Base-by-base conservation (phyloP, 805 yeast genomes). In the Isabelozyma heimii region DNA sequence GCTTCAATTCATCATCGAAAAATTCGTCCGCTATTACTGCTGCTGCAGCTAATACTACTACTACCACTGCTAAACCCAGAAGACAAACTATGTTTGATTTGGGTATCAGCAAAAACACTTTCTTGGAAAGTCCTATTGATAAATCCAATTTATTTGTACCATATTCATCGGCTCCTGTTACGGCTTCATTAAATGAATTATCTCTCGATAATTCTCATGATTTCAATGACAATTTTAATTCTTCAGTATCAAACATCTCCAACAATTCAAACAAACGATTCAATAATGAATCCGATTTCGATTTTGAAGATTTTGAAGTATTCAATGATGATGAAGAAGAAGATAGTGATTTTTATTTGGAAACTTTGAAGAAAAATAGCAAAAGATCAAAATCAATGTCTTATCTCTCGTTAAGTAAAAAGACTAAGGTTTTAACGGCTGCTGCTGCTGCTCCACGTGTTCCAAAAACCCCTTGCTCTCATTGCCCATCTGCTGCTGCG, bases 391-490 rank as follows among this genome's bases (percentile, higher is more conserved):
- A 84, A 61, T 83, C 88, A 13, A 75, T 81, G 82, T 80, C 85
- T 37, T 82, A 79, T 56, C 66, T 83, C 47, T 72, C 78, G 43
- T 43, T 56, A 37, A 68, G 73, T 52, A 83, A 83, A 63, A 80
- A 78, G 62, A 67, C 76, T 42, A 73, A 73, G 56, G 59, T 66
- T 49, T 62, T 85, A 42, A 86, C 92, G 12, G 89, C 89, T 15
- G 92, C 92, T 17, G 91, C 91, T 10, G 90, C 89, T 24, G 89
- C 92, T 33, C 94, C 94, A 49, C 75, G 92, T 59, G 80, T 86
- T 9, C 85, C 90, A n/a, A 80, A 82, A 53, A 73, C 80, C 33
- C 77, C 84, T 4, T 67, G 79, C 46, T 73, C 82, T 6, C 82
- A 79, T 51, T 72, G 82, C 37, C 83, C 87, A 9, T 76, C 76